These are phyloP conservation scores for Paraconiothyrium sp. DNA, from an alignment of 2,329 filamentous ascomycete species.

Conservation along the genomic window DNA sequence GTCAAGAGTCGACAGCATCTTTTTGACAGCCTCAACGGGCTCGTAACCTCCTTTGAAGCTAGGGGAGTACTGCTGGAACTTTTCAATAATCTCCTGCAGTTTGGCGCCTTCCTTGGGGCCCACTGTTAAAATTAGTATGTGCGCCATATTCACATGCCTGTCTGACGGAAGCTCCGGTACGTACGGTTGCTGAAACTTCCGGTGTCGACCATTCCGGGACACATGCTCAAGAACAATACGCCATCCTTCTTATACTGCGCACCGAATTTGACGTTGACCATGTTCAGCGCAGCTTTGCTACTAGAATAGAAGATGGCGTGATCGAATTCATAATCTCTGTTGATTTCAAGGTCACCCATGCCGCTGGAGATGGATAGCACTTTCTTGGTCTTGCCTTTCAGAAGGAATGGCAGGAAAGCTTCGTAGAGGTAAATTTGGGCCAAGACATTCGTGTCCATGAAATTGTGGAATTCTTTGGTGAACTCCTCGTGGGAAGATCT, in stretches of 20 bases:
- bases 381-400: slow-evolving; percentile 63
- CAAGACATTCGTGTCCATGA: slow-evolving; percentile 61
- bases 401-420: slow-evolving; percentile 63
- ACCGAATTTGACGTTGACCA: slow-evolving; percentile 59
- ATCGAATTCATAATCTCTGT: slow-evolving; percentile 49
- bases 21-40: slow-evolving; percentile 36
- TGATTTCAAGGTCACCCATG: slow-evolving; percentile 57
- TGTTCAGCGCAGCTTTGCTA: slow-evolving; percentile 64
- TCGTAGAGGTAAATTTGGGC: slow-evolving; percentile 64
- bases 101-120: background rate
- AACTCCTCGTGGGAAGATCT: background rate
- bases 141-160: background rate
- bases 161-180: background rate
- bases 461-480: background rate
- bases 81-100: background rate
- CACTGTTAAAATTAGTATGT: background rate
- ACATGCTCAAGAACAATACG: slow-evolving; percentile 62
- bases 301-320: slow-evolving; percentile 55
- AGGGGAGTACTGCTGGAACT: background rate
- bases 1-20: slow-evolving; percentile 40
- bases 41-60: background rate
- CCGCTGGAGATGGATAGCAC: slow-evolving; percentile 62
- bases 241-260: slow-evolving; percentile 59
- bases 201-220: slow-evolving; percentile 61
- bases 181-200: background rate